Evolutionary conservation across 306 rosid genomes (phyloP), one percentile per base, ranked within the genome.

Genomic region (Mimosa bimucronata): DNA sequence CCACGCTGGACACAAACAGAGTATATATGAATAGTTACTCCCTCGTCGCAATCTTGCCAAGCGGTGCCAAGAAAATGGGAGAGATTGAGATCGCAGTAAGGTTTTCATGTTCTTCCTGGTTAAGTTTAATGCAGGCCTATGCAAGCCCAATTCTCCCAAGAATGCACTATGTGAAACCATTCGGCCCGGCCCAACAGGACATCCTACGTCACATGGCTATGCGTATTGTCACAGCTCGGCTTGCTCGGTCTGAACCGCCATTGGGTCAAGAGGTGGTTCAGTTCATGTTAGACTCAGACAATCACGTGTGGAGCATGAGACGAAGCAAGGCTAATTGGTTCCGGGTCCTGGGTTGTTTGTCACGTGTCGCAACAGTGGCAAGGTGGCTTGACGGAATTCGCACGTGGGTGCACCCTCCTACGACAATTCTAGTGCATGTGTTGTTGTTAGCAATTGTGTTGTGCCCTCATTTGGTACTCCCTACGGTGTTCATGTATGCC

Each of bases 261-360:
- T 45, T 94, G 87, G 95, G 92, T 46, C 92, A 89, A 9, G 97
- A 94, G 57, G 95, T 92, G 71, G 97, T 94, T 38, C 98, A 91
- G 23, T 94, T 75, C 77, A 82, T 94, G 90, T 72, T 94, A 73
- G 98, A 94, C 26, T 86, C 94, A 0, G 95, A 92, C 60, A 88
- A 90, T 7, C 91, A 92, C 81, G 87, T 91, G 83, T 94, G 97
- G 97, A 90, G 97, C 87, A 87, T 91, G 94, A 76, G 97, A 71
- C 58, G 97, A 1, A 94, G 97, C 88, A 94, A 91, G 83, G 92
- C 97, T 7, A 92, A 91, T 40, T 92, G 97, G 98, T 90, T 90
- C 34, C 84, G 95, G 0, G 86, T 90, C 13, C 83, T 87, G 52
- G 85, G 87, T 0, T 89, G 91, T 13, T 30, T 94, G 28, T 79